Conservation (phyloP, 805 yeast species). For the Schwanniomyces vanrijiae region DNA sequence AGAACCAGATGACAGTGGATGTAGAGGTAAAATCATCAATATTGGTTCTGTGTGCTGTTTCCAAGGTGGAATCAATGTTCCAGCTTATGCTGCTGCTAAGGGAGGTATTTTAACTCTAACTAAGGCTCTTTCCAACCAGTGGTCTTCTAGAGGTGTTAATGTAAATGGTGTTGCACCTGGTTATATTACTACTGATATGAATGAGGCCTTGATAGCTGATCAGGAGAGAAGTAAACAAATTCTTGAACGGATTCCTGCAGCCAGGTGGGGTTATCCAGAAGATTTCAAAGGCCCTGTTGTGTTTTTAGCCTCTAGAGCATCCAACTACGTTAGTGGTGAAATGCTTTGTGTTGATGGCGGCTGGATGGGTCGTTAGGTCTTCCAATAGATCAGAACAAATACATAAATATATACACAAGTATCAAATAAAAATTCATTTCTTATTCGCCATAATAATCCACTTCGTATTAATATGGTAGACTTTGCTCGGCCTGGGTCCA, state of each 20-base stretch:
- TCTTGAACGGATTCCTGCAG: conserved; percentile 41
- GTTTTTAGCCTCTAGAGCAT: conserved; percentile 17
- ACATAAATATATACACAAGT: conserved; percentile 1
- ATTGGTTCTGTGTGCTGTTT: conserved; percentile 38
- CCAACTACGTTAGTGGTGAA: conserved; percentile 10
- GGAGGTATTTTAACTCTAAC: conserved; percentile 35
- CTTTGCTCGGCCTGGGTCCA: neutral
- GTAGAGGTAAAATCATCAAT: conserved; percentile 38
- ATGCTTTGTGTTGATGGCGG: conserved; percentile 11
- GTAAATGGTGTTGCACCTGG: conserved; percentile 55
- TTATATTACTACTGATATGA: conserved; percentile 48
- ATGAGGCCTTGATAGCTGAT: conserved; percentile 11
- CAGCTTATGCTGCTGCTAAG: conserved; percentile 44
- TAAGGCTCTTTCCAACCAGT: conserved; percentile 41
- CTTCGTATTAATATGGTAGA: neutral
- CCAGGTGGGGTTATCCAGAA: conserved; percentile 41
- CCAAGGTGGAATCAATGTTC: conserved; percentile 33
- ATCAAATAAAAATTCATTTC: conserved; percentile 1
- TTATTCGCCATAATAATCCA: neutral
- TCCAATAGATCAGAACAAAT: conserved; percentile 1
- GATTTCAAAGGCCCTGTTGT: conserved; percentile 47
- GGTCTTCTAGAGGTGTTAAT: conserved; percentile 43
- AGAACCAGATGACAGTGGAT: conserved; percentile 4
- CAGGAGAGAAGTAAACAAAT: conserved; percentile 16
- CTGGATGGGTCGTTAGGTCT: conserved; percentile 26